These are phyloP conservation scores for Ceratocystis cubensis DNA, from an alignment of 2,329 filamentous ascomycete genomes.

Conservation along the genomic window DNA sequence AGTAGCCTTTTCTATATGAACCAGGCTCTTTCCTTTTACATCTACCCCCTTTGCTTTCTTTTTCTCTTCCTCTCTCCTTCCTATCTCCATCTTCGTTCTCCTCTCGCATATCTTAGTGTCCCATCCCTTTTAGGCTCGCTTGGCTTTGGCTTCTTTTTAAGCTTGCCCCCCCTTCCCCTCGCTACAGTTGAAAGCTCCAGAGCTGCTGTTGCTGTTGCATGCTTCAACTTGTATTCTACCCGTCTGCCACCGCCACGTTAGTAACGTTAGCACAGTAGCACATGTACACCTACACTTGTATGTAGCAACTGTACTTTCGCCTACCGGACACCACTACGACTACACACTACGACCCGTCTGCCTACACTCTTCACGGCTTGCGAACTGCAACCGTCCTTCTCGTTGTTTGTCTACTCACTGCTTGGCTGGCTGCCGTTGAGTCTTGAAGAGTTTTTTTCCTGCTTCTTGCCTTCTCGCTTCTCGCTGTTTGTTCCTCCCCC, in stretches of 20 bases:
- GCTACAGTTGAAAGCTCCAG: slow-evolving; percentile 3
- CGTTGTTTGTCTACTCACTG: neutral
- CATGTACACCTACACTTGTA: neutral
- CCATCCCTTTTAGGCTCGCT: slow-evolving; percentile 11
- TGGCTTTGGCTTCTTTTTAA: slow-evolving; percentile 20
- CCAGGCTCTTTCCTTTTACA: slow-evolving; percentile 11
- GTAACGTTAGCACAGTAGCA: neutral
- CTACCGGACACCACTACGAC: neutral
- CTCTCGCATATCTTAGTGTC: slow-evolving; percentile 13
- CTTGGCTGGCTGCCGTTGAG: neutral
- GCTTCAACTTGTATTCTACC: slow-evolving; percentile 3
- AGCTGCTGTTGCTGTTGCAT: neutral
- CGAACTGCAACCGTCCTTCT: neutral
- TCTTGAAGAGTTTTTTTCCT: neutral
- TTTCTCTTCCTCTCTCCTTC: slow-evolving; percentile 11
- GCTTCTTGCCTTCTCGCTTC: neutral
- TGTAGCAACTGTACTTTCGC: neutral
- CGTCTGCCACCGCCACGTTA: slow-evolving; percentile 3
- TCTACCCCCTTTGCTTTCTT: slow-evolving; percentile 15
- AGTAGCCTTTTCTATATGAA: slow-evolving; percentile 6
- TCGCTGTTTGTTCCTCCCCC: neutral
- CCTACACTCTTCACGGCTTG: neutral
- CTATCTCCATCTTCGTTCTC: neutral
- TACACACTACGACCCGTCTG: too few species aligned
- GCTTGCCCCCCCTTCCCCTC: slow-evolving; percentile 16